Base-by-base conservation (phyloP, 2,329 filamentous ascomycete genomes). In the Ascochyta viciae-villosae region DNA sequence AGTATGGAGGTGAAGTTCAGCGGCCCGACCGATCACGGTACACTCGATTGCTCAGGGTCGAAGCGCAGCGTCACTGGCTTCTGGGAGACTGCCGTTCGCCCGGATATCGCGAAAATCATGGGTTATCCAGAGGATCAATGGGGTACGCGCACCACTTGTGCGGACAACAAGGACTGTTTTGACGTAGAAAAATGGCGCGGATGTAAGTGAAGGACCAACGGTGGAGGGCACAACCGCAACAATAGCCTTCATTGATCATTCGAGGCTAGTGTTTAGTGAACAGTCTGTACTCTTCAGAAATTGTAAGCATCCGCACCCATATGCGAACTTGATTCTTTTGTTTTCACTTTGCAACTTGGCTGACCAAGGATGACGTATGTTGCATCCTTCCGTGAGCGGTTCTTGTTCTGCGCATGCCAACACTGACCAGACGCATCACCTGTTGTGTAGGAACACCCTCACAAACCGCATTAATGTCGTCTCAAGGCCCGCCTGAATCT, bases 1-100 rank as follows among this genome's bases (percentile, higher is more conserved):
- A 57, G 43, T 22, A 13, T 60, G 4, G 38, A n/a, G 4, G 10
- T 60, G 8, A 31, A 42, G 23, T 60, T 54, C 47, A 57, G 52
- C 9, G 42, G 54, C 13, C 19, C 33, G 10, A 52, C 42, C 7
- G 33, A 12, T 3, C 22, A 26, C 6, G 42, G 47, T 5, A 26
- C 22, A 0, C 24, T 50, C 23, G 22, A 60, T 15, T 54, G 50
- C 46, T 22, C 44, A 2, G 29, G 5, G 0, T 29, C 48, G 2
- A 52, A 37, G 9, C 6, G 3, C 2, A 15, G 23, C 22, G 34
- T 52, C 8, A 35, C 4, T n/a, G 24, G 23, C 10, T 57, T 57
- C 16, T 57, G 52, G 52, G 29, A 46, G 13, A 15, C 3, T 40
- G 37, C 29, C 16, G 52, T 55, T 13, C 31, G 34, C 15, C 35